Evolutionary conservation across 2,329 filamentous ascomycete genomes (phyloP), one percentile per base, ranked within the genome.

Genomic region (Fusarium ramigenum): DNA sequence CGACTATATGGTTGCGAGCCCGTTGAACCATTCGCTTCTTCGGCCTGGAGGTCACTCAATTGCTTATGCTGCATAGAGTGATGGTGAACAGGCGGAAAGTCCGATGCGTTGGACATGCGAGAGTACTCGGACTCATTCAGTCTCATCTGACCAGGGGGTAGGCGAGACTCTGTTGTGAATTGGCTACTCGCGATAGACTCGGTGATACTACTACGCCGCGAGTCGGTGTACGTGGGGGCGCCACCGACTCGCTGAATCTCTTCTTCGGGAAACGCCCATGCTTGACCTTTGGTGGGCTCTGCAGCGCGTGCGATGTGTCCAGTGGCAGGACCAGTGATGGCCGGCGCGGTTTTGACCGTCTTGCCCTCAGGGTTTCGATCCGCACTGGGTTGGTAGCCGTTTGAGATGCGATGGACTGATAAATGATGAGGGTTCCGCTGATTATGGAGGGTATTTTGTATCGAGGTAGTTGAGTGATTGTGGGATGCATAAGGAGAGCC

Each of bases 201-300:
- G 40, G 93, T 91, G 67, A 93, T 88, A 76, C 93, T 95, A 79
- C 93, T 94, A 69, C 93, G 89, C 67, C 93, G 87, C 15, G 93
- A 95, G 62, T 91, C 89, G 49, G 88, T 83, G 42, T 89, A 89
- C 53, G 85, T 83, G 75, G 86, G 40, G 82, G 84, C 64, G 79
- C 85, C 78, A 46, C 86, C 65, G 79, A 86, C 78, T 61, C 87
- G 83, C 66, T 88, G 86, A 7, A 92, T 90, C 59, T 91, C 89
- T 60, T 92, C 90, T 78, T 94, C 93, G 3, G 93, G 93, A 75
- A 95, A 95, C 74, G 93, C 93, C 93, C 93, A 96, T 9, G 93
- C 92, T 80, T 93, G 93, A 79, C 93, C 93, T 81, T 94, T 94
- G 16, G 92, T 95, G 9, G 93, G 93, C 79, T 94, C 92, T 36